Percentiles rank a stretch among this genome's conserved stretches.
Conservation (phyloP, 2,329 filamentous ascomycete species). For the Cytospora leucostoma region DNA sequence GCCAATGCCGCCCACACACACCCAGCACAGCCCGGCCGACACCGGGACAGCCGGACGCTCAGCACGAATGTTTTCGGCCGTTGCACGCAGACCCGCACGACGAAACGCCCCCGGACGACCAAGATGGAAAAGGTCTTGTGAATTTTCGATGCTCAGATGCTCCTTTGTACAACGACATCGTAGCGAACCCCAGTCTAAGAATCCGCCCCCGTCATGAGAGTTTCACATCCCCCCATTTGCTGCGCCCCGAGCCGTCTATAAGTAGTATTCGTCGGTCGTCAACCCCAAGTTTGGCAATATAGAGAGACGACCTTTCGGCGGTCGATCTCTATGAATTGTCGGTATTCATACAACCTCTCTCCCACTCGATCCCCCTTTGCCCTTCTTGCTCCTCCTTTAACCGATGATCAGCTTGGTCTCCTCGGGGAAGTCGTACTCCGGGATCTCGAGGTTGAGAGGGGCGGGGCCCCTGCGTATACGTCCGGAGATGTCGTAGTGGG, state of each 20-base stretch:
- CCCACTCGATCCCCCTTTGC: neutral
- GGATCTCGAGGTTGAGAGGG: slow-evolving; percentile 95
- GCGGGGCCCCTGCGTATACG: slow-evolving; percentile 97
- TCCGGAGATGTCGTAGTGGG: slow-evolving; percentile 99
- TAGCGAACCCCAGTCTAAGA: slow-evolving; percentile 29
- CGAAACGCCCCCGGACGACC: slow-evolving; percentile 22
- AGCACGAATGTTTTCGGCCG: neutral
- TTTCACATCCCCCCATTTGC: slow-evolving; percentile 1
- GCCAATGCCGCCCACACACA: neutral
- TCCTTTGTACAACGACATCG: slow-evolving; percentile 32
- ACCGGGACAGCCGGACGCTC: neutral
- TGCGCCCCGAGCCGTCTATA: slow-evolving; percentile 24
- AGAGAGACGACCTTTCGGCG: neutral
- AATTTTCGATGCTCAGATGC: slow-evolving; percentile 29
- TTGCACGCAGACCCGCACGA: neutral
- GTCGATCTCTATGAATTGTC: slow-evolving; percentile 1
- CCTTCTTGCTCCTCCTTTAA: slow-evolving; percentile 54
- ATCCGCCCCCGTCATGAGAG: slow-evolving; percentile 22
- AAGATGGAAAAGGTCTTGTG: slow-evolving; percentile 25
- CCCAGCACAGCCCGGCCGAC: neutral
- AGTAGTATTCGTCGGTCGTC: slow-evolving; percentile 12
- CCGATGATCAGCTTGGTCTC: slow-evolving; percentile 89
- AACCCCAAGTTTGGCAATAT: neutral
- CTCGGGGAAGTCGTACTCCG: slow-evolving; percentile 87
- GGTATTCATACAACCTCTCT: slow-evolving; percentile 24